Percentiles rank a stretch among this genome's conserved stretches.
These are phyloP conservation scores for Vigna radiata DNA, from an alignment of 306 rosid species.

Conservation along the genomic window DNA sequence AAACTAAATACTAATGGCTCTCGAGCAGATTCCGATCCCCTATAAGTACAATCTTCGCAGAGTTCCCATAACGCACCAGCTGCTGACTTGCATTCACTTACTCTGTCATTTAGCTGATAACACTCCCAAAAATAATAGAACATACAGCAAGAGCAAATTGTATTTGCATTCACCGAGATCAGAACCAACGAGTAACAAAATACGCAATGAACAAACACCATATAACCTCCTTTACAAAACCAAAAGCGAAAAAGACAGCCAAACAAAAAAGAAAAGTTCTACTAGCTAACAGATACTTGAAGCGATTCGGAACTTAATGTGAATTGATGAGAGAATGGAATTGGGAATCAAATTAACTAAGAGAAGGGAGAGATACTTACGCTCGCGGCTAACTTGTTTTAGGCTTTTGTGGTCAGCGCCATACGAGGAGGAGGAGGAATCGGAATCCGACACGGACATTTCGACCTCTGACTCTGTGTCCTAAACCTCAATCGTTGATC, in stretches of 20 bases:
- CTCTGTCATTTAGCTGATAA: constrained; percentile 21
- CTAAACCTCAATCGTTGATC: constrained; percentile 34
- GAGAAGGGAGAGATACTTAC: constrained; percentile 31
- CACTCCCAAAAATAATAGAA: constrained; percentile 36
- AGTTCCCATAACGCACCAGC: constrained; percentile 25
- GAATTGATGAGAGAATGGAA: constrained; percentile 19
- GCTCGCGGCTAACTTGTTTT: constrained; percentile 54
- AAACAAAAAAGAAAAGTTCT: not conserved
- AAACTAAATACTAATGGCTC: not conserved
- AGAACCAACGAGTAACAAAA: constrained; percentile 20
- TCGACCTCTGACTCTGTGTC: constrained; percentile 22
- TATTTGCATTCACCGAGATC: constrained; percentile 29
- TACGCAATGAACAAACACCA: not conserved
- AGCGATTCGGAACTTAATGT: constrained; percentile 9
- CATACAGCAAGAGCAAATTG: constrained; percentile 17
- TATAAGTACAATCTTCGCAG: not conserved
- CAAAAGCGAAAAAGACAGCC: constrained; percentile 1
- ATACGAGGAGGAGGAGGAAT: constrained; percentile 51
- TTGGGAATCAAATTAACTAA: constrained; percentile 1
- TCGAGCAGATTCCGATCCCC: not conserved
- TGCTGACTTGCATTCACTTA: constrained; percentile 9
- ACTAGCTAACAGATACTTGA: not conserved
- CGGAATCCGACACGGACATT: constrained; percentile 49
- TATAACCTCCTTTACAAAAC: constrained; percentile 1
- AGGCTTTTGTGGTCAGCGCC: constrained; percentile 48